Conservation (phyloP, 2,329 filamentous ascomycete genomes). For the Xylaria sp. region DNA sequence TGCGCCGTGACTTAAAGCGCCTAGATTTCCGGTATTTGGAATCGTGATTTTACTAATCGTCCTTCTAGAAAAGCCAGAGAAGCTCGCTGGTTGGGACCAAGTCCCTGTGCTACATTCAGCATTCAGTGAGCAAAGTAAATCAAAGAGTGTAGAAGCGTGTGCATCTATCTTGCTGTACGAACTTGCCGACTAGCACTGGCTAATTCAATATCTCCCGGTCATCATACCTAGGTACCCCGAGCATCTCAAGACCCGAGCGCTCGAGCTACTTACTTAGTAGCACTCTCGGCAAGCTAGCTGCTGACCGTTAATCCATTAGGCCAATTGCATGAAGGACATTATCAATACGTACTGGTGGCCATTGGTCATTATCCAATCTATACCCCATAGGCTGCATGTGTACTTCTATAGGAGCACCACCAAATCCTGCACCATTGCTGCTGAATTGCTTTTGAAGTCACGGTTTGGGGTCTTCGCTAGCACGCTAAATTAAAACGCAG, state of each 20-base stretch:
- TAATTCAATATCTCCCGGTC: neutral
- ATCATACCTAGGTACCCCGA: too few relatives aligned
- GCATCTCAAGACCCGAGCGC: too few relatives aligned
- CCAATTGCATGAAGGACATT: conserved; percentile 16
- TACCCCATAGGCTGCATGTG: neutral
- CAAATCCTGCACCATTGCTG: too few relatives aligned
- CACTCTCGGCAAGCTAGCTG: neutral
- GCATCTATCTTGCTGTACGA: neutral
- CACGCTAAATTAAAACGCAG: too few relatives aligned
- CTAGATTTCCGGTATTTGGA: conserved; percentile 17
- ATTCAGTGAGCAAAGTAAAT: neutral
- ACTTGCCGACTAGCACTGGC: neutral
- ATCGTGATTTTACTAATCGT: conserved; percentile 22
- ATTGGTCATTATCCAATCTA: neutral
- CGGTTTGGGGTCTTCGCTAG: too few relatives aligned
- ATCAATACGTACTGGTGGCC: neutral
- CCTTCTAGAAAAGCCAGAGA: conserved; percentile 20
- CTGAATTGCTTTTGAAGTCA: too few relatives aligned
- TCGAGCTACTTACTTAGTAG: too few relatives aligned
- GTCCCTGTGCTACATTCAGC: neutral
- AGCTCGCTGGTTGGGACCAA: neutral
- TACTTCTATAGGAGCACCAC: too few relatives aligned
- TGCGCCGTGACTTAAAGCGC: conserved; percentile 10
- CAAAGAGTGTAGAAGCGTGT: neutral
- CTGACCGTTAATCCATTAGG: neutral